Base-by-base conservation (phyloP, 306 rosid genomes). In the Dicorynia guianensis region DNA sequence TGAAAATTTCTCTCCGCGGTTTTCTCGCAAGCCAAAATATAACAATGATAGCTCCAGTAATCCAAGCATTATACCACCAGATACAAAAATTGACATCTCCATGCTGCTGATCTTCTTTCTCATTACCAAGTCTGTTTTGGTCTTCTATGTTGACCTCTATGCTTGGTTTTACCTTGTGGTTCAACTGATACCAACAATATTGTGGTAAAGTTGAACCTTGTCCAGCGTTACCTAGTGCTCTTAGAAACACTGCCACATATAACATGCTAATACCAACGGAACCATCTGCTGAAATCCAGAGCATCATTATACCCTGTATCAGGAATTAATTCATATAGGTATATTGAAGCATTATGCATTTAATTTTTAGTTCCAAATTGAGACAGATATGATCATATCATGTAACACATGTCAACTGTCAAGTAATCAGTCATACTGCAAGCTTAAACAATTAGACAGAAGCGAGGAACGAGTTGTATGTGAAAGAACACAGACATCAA, bases 11-110 rank as follows among this genome's bases (percentile, higher is more conserved):
- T 40, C 9, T 1, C 44, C 44, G 8, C 38, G 11, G 6, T 19
- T 3, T 15, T 36, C 3, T 3, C 11, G 0, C 7, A 0, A 25
- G 3, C 5, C 4, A 7, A 3, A 0, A 1, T 14, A 5, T 0
- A 0, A 0, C 4, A 4, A 35, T 4, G 0, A 25, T 0, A 15
- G 18, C 0, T 8, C 17, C 54, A 20, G 30, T 0, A 11, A 19
- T 2, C 1, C 0, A 0, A 7, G 40, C 54, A 25, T 0, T 8
- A 20, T 1, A 1, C 15, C 1, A 0, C 55, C 55, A 56, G 15
- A 4, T 25, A 8, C 0, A 1, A 2, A 2, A 4, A 13, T 20
- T 19, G 7, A 36, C 4, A 18, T 2, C 2, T 6, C 7, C 5
- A 40, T 2, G 46, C 9, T 5, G 4, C 5, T 36, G 15, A 5